Percentiles rank a stretch among this genome's conserved stretches.
Conservation (phyloP, 2,329 filamentous ascomycete species). For the Fusarium tupiense region DNA sequence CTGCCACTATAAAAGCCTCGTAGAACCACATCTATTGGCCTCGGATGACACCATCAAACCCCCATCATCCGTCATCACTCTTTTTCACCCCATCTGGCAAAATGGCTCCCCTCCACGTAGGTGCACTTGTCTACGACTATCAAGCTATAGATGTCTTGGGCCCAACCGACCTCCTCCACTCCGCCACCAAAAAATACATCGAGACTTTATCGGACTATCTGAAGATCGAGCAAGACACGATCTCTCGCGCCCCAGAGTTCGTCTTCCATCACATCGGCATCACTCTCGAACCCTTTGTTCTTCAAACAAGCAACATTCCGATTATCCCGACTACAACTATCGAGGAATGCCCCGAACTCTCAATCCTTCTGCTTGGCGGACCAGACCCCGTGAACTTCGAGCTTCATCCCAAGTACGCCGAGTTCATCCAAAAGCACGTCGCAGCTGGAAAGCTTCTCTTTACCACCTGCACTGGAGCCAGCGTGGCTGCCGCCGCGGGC, state of each 20-base stretch:
- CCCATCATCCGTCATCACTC: not conserved
- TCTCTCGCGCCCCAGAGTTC: conserved; percentile 44
- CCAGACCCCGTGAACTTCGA: conserved; percentile 42
- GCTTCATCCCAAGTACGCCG: conserved; percentile 43
- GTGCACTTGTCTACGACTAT: conserved; percentile 44
- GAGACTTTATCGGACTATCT: conserved; percentile 2
- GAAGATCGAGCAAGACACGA: conserved; percentile 29
- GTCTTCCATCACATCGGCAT: conserved; percentile 49
- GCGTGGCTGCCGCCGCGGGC: conserved; percentile 46
- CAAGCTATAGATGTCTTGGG: conserved; percentile 49
- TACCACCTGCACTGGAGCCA: conserved; percentile 51
- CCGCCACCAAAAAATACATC: conserved; percentile 34
- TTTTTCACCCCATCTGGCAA: not conserved
- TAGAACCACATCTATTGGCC: no score
- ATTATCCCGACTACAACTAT: conserved; percentile 46
- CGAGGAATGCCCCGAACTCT: conserved; percentile 50
- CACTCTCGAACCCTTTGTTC: conserved; percentile 41
- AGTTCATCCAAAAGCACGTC: conserved; percentile 49
- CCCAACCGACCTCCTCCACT: conserved; percentile 46
- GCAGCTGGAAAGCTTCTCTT: conserved; percentile 49
- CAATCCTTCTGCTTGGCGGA: conserved; percentile 50
- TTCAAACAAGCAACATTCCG: conserved; percentile 14
- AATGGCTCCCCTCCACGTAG: conserved; percentile 27
- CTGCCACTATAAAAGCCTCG: not conserved
- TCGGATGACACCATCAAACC: not conserved